Evolutionary conservation across 2,329 filamentous ascomycete genomes (phyloP), one percentile per base, ranked within the genome.

Genomic region (Aspergillus floridensis): DNA sequence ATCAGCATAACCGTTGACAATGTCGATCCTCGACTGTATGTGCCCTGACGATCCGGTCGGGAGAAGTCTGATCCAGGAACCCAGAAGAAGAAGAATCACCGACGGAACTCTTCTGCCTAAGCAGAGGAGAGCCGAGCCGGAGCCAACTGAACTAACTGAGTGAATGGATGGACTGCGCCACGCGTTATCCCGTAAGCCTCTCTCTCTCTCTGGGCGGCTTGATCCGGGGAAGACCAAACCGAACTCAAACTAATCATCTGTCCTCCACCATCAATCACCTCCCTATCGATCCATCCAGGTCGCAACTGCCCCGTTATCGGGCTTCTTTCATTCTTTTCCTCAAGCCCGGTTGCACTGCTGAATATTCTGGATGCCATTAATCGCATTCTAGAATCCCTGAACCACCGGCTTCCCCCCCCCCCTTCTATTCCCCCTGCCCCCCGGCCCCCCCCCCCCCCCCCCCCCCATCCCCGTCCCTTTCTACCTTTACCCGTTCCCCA

Each of bases 41-140:
- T 26, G 21, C 10, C 35, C 11, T 31, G 41, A 21, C 35, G 44
- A 29, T 19, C 46, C 52, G 52, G 41, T 47, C 53, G 53, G 53
- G 44, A 48, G 53, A 55, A 55, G 12, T 48, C 53, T 55, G 53
- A 24, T 48, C 41, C 44, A 47, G 32, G 53, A 55, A 22, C 22
- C 22, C 22, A 22, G 22, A 22, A 22, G 22, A 22, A 22, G 22
- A 22, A 22, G 22, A 5, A 4, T 4, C 22, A 22, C 22, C 22
- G 22, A 22, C 4, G 22, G 22, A 22, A 55, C 53, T 21, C 41
- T 47, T 55, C 53, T 55, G 53, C 53, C 53, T 55, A 24, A 11
- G 52, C 35, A 54, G 5, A 11, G 52, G 51, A 54, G 5, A 35
- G 52, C 38, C 52, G 38, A 54, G 53, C 53, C 53, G 41, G 38